These are phyloP conservation scores for Aspergillus campestris DNA, from an alignment of 495 filamentous ascomycete species.

Conservation along the genomic window DNA sequence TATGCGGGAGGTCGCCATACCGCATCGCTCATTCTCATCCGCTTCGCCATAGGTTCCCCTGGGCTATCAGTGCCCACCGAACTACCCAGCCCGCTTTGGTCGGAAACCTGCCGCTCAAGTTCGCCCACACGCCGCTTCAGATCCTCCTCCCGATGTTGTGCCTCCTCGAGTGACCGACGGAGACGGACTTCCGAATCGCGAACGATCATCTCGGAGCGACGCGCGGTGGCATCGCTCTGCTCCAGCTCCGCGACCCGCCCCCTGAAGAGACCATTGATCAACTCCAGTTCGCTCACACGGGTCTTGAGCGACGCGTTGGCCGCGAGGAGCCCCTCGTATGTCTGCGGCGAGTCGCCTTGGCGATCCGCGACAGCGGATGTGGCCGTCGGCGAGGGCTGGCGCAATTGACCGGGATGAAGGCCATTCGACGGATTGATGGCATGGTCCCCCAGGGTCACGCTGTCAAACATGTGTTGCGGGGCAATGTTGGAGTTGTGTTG, in stretches of 20 bases:
- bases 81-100: slow-evolving; percentile 17
- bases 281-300: slow-evolving; percentile 83
- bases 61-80: slow-evolving; percentile 18
- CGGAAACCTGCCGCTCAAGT: slow-evolving; percentile 55
- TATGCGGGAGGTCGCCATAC: slow-evolving; percentile 33
- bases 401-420: slow-evolving; percentile 42
- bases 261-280: slow-evolving; percentile 90
- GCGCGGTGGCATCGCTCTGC: slow-evolving; percentile 59
- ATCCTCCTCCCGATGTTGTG: slow-evolving; percentile 67
- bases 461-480: slow-evolving; percentile 72
- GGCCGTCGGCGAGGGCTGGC: slow-evolving; percentile 60
- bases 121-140: slow-evolving; percentile 77
- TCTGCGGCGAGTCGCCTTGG: slow-evolving; percentile 65
- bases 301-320: slow-evolving; percentile 79
- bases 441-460: slow-evolving; percentile 55
- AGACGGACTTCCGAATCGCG: slow-evolving; percentile 53
- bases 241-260: slow-evolving; percentile 85
- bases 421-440: slow-evolving; percentile 53
- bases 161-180: slow-evolving; percentile 63
- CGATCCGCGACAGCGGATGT: slow-evolving; percentile 66
- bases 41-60: slow-evolving; percentile 38
- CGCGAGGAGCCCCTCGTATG: slow-evolving; percentile 68
- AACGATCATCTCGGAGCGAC: slow-evolving; percentile 49
- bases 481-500: slow-evolving; percentile 65
- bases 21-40: slow-evolving; percentile 35